A percentile compares a stretch with the other conserved stretches of the same genome.
Conservation (phyloP, 345 rosid genomes). For the Dipteronia dyeriana region DNA sequence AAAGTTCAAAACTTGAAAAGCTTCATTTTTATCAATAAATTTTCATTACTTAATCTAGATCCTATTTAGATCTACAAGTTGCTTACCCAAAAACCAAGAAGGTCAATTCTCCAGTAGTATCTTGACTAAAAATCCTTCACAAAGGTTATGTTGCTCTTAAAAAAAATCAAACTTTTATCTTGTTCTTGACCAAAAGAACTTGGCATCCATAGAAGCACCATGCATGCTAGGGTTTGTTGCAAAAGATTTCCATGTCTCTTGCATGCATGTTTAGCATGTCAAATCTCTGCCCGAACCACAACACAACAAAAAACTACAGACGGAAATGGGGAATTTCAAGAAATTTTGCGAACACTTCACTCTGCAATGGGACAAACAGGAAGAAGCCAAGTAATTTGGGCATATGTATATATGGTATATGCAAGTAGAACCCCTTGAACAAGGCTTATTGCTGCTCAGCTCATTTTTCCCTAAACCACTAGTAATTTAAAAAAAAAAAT, state of each 20-base stretch:
- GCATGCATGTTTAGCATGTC: background rate
- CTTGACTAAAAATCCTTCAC: background rate
- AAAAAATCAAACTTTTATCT: background rate
- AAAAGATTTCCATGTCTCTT: background rate
- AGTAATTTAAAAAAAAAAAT: background rate
- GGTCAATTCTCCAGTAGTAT: background rate
- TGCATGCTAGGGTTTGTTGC: background rate
- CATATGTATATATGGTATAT: background rate
- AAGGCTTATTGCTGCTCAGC: background rate
- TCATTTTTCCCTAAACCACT: background rate
- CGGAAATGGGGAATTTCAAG: background rate
- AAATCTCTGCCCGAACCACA: background rate
- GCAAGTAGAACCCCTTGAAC: background rate
- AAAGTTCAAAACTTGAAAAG: background rate
- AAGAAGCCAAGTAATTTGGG: background rate
- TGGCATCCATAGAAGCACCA: constrained; percentile 2
- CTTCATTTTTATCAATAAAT: background rate
- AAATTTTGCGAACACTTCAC: background rate
- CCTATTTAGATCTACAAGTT: background rate
- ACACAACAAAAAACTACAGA: background rate
- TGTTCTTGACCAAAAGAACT: background rate
- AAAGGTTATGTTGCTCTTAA: background rate
- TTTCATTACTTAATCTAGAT: background rate
- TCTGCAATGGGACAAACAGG: background rate
- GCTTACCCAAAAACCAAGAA: background rate